Evolutionary conservation across 2,329 filamentous ascomycete genomes (phyloP).

Genomic region (Gnomoniopsis smithogilvyi): DNA sequence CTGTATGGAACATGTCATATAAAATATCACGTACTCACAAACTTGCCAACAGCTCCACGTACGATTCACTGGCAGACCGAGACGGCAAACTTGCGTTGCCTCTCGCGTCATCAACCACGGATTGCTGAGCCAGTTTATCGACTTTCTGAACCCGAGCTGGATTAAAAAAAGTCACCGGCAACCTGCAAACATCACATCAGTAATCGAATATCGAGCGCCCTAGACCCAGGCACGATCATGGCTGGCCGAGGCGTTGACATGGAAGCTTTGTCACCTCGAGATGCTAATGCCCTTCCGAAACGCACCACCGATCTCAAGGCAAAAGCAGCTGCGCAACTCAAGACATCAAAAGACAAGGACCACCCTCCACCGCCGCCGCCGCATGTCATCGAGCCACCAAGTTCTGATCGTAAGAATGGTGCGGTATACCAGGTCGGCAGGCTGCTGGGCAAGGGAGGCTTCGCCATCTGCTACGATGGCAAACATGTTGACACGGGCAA

Average conservation of each 20-base stretch:
- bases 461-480: conserved; percentile 77
- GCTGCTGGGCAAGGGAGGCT: conserved; percentile 76
- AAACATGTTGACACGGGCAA: conserved; percentile 64
- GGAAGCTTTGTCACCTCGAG: conserved; percentile 63
- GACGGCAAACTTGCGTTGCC: background rate
- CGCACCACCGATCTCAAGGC: conserved; percentile 50
- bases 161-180: background rate
- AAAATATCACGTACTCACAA: background rate
- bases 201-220: background rate
- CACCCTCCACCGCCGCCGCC: conserved; percentile 63
- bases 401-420: conserved; percentile 65
- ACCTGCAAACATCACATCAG: background rate
- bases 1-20: background rate
- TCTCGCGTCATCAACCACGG: background rate
- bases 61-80: conserved; percentile 2
- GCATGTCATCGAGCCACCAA: conserved; percentile 60
- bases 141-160: background rate
- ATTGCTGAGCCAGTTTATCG: conserved; percentile 8
- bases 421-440: conserved; percentile 72
- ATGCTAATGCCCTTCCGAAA: conserved; percentile 58
- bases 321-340: conserved; percentile 50
- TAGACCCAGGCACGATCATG: conserved; percentile 29
- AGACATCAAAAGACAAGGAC: conserved; percentile 61
- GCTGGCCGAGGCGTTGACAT: conserved; percentile 41
- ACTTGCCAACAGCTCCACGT: conserved; percentile 1